Evolutionary conservation across 2,329 filamentous ascomycete species (phyloP), one percentile per base, ranked within the genome.

Genomic region (Aspergillus vadensis): DNA sequence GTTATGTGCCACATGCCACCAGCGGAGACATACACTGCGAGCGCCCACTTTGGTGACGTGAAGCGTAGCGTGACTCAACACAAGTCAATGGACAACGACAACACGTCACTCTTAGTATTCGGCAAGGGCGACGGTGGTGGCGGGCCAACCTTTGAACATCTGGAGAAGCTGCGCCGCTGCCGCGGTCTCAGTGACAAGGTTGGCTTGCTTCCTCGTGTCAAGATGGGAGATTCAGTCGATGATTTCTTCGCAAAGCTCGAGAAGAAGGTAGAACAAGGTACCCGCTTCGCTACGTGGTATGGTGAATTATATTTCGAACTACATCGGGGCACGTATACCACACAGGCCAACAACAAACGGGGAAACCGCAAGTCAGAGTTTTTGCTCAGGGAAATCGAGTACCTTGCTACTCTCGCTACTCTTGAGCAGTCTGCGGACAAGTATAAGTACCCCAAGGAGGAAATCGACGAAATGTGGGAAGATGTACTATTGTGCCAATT

Each of bases 1-100:
- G 95, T 99, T 66, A 87, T 99, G 63, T 98, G 94, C 76, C 95
- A 99, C 73, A 99, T 99, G 95, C 88, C 93, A 3, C 95, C 95
- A 1, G 86, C 91, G 2, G 93, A 99, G 78, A 98, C 95, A 0
- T 98, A 99, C 76, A 98, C 94, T 5, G 91, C 95, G 2, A 89
- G 93, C 69, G 95, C 95, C 25, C 88, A 98, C 76, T 97, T 98
- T 78, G 93, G 94, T 21, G 95, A 99, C 74, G 87, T 99, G 48
- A 94, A 87, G 75, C 87, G 94, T 65, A 97, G 94, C 71, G 85
- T 97, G 59, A 87, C 88, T 14, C 91, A 96, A 74, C 95, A 99
- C 82, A 98, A 98, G 81, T 96, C 92, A 2, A 86, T 99, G 84
- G 92, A 97, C 67, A 90, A 96, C 66, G 95, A 99, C 74, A 86